These are phyloP conservation scores for Quercus aquifolioides DNA, from an alignment of 306 rosid genomes.

Conservation along the genomic window DNA sequence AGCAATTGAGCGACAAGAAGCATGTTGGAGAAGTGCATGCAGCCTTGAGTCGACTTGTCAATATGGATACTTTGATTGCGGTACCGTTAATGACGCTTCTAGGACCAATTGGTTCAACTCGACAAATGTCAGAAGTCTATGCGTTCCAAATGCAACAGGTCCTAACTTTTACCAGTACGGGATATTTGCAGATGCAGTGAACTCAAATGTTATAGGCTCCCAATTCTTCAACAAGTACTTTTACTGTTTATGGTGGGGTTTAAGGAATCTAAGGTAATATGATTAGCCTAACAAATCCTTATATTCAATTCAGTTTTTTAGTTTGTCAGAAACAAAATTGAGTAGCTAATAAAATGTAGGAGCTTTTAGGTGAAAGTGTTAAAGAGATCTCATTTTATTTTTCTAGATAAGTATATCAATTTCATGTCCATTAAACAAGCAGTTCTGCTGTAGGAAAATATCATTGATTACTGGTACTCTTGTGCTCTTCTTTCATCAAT, in stretches of 20 bases:
- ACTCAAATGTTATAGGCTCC: constrained; percentile 55
- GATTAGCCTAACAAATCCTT: no score
- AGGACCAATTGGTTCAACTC: constrained; percentile 57
- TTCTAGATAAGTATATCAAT: no score
- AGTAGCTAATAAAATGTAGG: no score
- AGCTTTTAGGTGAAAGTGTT: no score
- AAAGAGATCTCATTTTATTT: no score
- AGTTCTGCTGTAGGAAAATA: no score
- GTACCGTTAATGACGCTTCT: constrained; percentile 22
- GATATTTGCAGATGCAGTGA: constrained; percentile 78
- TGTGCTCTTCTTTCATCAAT: no score
- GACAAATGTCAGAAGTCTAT: constrained; percentile 51
- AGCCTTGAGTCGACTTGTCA: constrained; percentile 36
- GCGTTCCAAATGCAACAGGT: constrained; percentile 44
- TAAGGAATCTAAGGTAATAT: constrained; percentile 69
- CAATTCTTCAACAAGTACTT: constrained; percentile 77
- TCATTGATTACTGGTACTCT: no score
- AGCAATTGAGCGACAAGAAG: constrained; percentile 77
- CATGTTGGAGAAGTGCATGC: constrained; percentile 22
- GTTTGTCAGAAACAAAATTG: no score
- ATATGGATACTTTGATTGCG: constrained; percentile 64
- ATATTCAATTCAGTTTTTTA: no score
- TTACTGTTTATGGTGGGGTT: constrained; percentile 70
- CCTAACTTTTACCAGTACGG: constrained; percentile 51
- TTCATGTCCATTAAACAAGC: no score